Percentiles rank a stretch among this genome's conserved stretches.
phyloP scores from a whole-genome alignment of 1,284 basidiomycete species.

The Gymnopus androsaceus region DNA sequence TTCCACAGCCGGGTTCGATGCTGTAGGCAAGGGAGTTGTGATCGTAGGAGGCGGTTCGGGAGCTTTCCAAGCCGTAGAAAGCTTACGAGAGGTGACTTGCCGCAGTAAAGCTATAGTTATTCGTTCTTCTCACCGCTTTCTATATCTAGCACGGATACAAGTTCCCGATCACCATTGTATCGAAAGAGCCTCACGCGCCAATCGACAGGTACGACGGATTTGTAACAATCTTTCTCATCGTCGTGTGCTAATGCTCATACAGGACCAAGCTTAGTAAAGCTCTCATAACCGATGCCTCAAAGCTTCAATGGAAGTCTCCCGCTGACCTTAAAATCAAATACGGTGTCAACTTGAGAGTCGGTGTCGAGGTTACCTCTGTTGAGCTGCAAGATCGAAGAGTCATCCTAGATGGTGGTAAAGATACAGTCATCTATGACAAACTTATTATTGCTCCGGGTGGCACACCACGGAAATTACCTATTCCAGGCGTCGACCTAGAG shows the following conservation, averaged over 20 bases:
- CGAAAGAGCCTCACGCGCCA: slow-evolving; percentile 80
- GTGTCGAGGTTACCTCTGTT: slow-evolving; percentile 67
- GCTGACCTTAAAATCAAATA: slow-evolving; percentile 82
- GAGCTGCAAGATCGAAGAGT: slow-evolving; percentile 66
- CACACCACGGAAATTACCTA: slow-evolving; percentile 70
- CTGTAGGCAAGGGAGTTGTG: slow-evolving; percentile 65
- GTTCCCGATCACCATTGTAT: slow-evolving; percentile 78
- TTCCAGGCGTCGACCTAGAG: slow-evolving; percentile 75
- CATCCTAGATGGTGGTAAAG: slow-evolving; percentile 55
- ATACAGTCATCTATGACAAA: slow-evolving; percentile 67
- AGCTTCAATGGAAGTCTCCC: slow-evolving; percentile 74
- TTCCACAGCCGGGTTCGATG: slow-evolving; percentile 41
- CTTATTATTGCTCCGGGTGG: slow-evolving; percentile 77
- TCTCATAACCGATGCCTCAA: slow-evolving; percentile 75
- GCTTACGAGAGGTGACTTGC: slow-evolving; percentile 70
- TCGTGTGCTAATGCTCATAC: slow-evolving; percentile 39
- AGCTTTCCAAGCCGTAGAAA: slow-evolving; percentile 80
- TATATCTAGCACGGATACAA: slow-evolving; percentile 69
- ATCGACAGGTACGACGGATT: slow-evolving; percentile 72
- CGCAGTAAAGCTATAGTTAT: not conserved
- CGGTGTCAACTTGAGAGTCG: slow-evolving; percentile 73
- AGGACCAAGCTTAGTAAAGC: slow-evolving; percentile 81
- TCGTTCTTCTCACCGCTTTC: not conserved
- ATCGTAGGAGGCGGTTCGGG: slow-evolving; percentile 90
- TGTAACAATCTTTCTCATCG: not conserved